Conservation (phyloP, 129 eudicot genomes). For the Chrysanthemum seticuspe region DNA sequence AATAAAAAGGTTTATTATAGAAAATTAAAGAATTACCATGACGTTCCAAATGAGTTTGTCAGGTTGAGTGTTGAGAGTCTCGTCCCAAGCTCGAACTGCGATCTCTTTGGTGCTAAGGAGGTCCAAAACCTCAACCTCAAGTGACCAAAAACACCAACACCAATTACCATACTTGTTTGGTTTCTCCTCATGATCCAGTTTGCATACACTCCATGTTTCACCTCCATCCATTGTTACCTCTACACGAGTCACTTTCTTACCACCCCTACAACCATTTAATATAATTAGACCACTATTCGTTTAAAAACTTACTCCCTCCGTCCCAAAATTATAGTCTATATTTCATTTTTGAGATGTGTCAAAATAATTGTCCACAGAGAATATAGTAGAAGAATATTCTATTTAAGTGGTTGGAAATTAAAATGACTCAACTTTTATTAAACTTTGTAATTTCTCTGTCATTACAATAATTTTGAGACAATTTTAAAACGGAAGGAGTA, state of each 20-base stretch:
- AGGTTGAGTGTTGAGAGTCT: slow-evolving; percentile 92
- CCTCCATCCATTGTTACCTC: slow-evolving; percentile 97
- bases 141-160: slow-evolving; percentile 99
- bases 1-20: background rate
- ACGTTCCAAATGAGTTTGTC: slow-evolving; percentile 96
- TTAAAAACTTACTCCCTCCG: background rate
- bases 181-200: slow-evolving; percentile 70
- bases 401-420: too few relatives aligned
- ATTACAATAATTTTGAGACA: too few relatives aligned
- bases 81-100: slow-evolving; percentile 98
- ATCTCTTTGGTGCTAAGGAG: slow-evolving; percentile 79
- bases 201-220: slow-evolving; percentile 71
- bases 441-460: too few relatives aligned
- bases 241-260: slow-evolving; percentile 91
- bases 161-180: slow-evolving; percentile 80
- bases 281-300: background rate
- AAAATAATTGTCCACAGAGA: too few relatives aligned
- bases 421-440: too few relatives aligned
- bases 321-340: too few relatives aligned
- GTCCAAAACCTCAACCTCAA: slow-evolving; percentile 87
- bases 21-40: slow-evolving; percentile 45
- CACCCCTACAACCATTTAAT: slow-evolving; percentile 59
- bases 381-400: too few relatives aligned
- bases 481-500: too few relatives aligned
- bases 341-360: too few relatives aligned